Evolutionary conservation across 75 land plant genomes (phyloP).

Genomic region (Sequoia sempervirens): DNA sequence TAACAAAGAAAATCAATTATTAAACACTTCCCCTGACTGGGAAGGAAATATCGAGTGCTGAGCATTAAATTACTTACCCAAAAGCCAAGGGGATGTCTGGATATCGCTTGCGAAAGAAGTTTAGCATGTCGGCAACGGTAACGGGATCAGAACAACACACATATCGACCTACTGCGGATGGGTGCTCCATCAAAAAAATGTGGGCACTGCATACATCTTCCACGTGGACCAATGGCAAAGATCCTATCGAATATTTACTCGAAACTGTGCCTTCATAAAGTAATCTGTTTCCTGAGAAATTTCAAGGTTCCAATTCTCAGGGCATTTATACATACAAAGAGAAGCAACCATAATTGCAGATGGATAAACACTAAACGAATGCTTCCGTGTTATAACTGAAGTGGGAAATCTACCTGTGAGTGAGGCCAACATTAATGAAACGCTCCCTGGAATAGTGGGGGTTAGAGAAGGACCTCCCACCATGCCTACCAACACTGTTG

Average conservation of each 20-base stretch:
- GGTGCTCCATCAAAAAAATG: conserved; percentile 27
- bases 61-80: not conserved
- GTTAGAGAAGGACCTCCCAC: conserved; percentile 21
- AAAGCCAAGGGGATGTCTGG: not conserved
- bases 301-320: not conserved
- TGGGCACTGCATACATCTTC: conserved; percentile 37
- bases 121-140: not conserved
- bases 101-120: not conserved
- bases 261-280: not conserved
- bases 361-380: not conserved
- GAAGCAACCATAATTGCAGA: not conserved
- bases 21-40: not conserved
- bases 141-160: not conserved
- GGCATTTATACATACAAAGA: not conserved
- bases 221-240: conserved; percentile 20
- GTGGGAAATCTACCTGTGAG: not conserved
- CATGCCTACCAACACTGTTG: not conserved
- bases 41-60: not conserved
- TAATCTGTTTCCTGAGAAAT: not conserved
- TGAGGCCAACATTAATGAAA: not conserved
- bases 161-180: conserved; percentile 13
- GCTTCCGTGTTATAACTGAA: not conserved
- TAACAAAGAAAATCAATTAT: not conserved
- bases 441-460: not conserved
- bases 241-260: conserved; percentile 13